Evolutionary conservation across 441 rosid species (phyloP).

Genomic region (Gossypium schwendimanii): DNA sequence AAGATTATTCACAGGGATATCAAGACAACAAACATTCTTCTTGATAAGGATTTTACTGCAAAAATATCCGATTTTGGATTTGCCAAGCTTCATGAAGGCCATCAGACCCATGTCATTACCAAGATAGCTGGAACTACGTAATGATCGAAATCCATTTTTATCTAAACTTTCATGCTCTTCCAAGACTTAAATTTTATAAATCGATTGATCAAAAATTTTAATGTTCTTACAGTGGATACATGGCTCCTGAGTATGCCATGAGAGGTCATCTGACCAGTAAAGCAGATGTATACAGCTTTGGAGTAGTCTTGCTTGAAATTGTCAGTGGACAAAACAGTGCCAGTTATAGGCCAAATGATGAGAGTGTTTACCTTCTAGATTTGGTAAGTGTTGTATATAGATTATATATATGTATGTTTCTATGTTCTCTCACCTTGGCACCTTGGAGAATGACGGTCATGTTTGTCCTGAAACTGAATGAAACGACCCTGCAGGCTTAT

Average conservation of each 20-base stretch:
- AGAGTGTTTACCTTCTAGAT: constrained; percentile 46
- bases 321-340: constrained; percentile 51
- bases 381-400: constrained; percentile 34
- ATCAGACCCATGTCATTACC: constrained; percentile 52
- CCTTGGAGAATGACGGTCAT: background rate
- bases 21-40: constrained; percentile 54
- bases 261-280: constrained; percentile 58
- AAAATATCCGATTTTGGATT: constrained; percentile 67
- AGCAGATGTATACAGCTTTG: constrained; percentile 70
- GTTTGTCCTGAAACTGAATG: background rate
- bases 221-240: constrained; percentile 25
- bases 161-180: background rate
- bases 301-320: constrained; percentile 52
- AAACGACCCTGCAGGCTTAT: constrained; percentile 39
- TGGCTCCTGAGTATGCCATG: constrained; percentile 74
- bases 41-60: constrained; percentile 47
- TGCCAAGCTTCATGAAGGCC: constrained; percentile 54
- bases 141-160: background rate
- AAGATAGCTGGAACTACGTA: constrained; percentile 62
- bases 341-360: constrained; percentile 39
- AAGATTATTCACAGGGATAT: constrained; percentile 70
- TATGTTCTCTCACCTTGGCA: background rate
- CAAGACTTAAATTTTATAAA: background rate
- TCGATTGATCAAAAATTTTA: background rate
- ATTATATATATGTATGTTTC: background rate